These are phyloP conservation scores for Ceratobasidium sp. DNA, from an alignment of 1,284 basidiomycete genomes.

Conservation along the genomic window DNA sequence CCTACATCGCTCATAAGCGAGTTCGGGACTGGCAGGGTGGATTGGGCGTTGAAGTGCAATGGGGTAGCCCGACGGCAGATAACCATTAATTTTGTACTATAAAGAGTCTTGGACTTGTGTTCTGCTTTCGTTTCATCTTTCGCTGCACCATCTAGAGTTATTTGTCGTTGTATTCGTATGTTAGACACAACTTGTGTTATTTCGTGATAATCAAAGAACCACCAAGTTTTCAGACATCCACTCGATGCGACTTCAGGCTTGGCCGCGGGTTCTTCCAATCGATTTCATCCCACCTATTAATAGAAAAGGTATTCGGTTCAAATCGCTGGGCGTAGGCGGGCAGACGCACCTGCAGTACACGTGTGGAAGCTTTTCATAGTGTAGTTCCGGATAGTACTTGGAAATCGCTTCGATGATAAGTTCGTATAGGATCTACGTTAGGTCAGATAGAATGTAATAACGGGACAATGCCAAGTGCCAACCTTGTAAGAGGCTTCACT, in stretches of 20 bases:
- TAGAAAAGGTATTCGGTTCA: neutral
- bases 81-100: constrained; percentile 9
- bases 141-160: neutral
- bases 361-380: constrained; percentile 46
- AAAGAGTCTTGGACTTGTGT: neutral
- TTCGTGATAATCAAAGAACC: neutral
- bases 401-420: constrained; percentile 70
- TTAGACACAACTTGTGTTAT: neutral
- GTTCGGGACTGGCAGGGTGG: constrained; percentile 75
- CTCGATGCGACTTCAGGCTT: constrained; percentile 25
- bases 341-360: constrained; percentile 45
- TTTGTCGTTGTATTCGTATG: neutral
- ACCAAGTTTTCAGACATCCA: constrained; percentile 14
- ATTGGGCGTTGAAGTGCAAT: constrained; percentile 64
- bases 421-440: constrained; percentile 72
- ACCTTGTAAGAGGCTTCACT: constrained; percentile 78
- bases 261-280: constrained; percentile 43
- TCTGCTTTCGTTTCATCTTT: neutral
- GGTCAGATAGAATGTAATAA: constrained; percentile 1
- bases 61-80: constrained; percentile 59
- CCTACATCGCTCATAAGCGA: constrained; percentile 69
- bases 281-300: constrained; percentile 44
- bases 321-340: neutral
- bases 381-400: constrained; percentile 74
- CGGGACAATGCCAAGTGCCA: constrained; percentile 51